These are phyloP conservation scores for Coccomyxa sp. DNA, from an alignment of 139 green algal species.

Conservation along the genomic window DNA sequence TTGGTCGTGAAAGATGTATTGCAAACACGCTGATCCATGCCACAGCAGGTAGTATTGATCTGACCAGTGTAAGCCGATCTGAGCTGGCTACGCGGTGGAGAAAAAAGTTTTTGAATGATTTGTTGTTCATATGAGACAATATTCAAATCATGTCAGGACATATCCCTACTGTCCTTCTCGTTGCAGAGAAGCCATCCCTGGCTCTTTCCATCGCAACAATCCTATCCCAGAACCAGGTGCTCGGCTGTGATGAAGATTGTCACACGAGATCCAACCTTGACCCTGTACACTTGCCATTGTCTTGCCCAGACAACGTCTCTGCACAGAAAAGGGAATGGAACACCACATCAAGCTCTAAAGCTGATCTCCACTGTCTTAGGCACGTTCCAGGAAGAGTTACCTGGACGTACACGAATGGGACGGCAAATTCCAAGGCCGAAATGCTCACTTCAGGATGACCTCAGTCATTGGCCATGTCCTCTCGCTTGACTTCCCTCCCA, in stretches of 20 bases:
- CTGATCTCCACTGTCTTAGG: conserved; percentile 20
- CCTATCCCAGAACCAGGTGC: conserved; percentile 29
- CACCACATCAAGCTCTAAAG: no score
- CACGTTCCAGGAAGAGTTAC: conserved; percentile 28
- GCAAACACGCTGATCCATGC: no score
- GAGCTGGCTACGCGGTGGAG: no score
- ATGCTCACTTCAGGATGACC: conserved; percentile 67
- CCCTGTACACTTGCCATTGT: no score
- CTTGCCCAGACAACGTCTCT: no score
- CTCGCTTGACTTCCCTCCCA: conserved; percentile 76
- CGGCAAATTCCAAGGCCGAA: conserved; percentile 53
- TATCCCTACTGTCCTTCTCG: conserved; percentile 58
- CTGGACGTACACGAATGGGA: conserved; percentile 80
- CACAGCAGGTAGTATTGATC: no score
- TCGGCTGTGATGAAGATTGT: background rate
- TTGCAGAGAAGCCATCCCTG: conserved; percentile 85
- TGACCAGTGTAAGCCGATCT: no score
- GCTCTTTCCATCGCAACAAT: conserved; percentile 67
- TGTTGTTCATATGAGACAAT: no score
- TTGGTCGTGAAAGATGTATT: no score
- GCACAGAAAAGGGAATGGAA: no score
- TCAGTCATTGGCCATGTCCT: conserved; percentile 67
- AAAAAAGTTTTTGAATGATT: no score
- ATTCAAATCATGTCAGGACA: no score
- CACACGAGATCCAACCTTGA: background rate